A percentile compares a stretch with the other conserved stretches of the same genome.
Conservation (phyloP, 2,329 filamentous ascomycete species). For the Aureobasidium sp. region DNA sequence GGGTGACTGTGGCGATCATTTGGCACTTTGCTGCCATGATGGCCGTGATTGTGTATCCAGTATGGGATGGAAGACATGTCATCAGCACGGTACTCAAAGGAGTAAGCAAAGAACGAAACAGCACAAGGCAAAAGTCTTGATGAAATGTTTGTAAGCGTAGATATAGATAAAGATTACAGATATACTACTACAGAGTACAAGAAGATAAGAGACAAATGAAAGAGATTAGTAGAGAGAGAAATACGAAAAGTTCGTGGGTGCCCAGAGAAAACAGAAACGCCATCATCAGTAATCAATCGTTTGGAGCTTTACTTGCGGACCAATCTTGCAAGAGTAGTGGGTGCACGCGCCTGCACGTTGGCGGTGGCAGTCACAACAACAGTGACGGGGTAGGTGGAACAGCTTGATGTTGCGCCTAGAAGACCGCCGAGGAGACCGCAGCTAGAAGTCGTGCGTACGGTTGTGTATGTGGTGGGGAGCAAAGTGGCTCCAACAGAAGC, state of each 20-base stretch:
- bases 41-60: constrained; percentile 41
- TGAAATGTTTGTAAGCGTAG: not conserved
- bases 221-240: not conserved
- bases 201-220: not conserved
- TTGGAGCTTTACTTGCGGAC: not conserved
- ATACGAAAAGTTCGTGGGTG: not conserved
- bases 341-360: not conserved
- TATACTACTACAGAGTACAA: not conserved
- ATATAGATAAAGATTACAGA: not conserved
- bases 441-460: no score
- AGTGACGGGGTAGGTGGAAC: no score
- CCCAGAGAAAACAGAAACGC: not conserved
- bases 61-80: constrained; percentile 41
- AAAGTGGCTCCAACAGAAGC: no score
- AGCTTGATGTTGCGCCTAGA: no score
- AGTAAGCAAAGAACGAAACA: not conserved
- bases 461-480: no score
- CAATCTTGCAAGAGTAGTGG: constrained; percentile 1
- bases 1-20: constrained; percentile 39
- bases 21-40: constrained; percentile 45
- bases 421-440: no score
- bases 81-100: constrained; percentile 31
- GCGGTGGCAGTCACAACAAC: no score
- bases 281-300: not conserved
- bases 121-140: not conserved